Evolutionary conservation across 2,329 filamentous ascomycete genomes (phyloP), one percentile per base, ranked within the genome.

Genomic region (Talaromyces sp.): DNA sequence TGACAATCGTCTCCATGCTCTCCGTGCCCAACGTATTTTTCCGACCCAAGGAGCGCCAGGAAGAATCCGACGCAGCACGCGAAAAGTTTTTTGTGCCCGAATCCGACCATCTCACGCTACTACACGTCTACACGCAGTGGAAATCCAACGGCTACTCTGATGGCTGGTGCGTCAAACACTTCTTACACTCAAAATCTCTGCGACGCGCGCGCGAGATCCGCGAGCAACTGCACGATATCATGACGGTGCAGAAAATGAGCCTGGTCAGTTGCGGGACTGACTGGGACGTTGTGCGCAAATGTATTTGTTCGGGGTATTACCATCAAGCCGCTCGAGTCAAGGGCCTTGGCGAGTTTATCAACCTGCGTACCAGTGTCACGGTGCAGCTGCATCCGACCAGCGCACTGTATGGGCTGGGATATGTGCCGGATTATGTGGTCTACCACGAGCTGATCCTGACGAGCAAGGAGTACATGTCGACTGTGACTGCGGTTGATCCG

Each of bases 1-100:
- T 97, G 24, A 98, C 93, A 0, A 98, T 99, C 55, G 95, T 99
- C 24, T 93, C 92, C 26, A 98, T 99, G 95, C 84, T 99, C 9
- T 96, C 91, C 0, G 95, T 99, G 0, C 95, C 95, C 10, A 96
- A 89, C 64, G 95, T 98, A 29, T 99, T 98, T 77, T 98, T 97
- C 78, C 86, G 96, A 7, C 95, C 95, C 3, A 97, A 96, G 73
- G 96, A 99, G 75, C 89, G 95, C 1, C 90, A 96, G 69, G 95
- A 99, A 71, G 95, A 99, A 78, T 95, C 93, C 6, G 95, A 99
- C 70, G 88, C 93, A 0, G 93, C 95, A 35, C 87, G 93, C 29
- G 95, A 99, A 73, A 98, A 98, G 75, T 99, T 99, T 76, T 98
- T 96, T 78, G 95, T 99, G 8, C 92, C 95, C 29, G 95, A 99